Base-by-base conservation (phyloP, 768 basidiomycete genomes). In the Panellus pusillus region DNA sequence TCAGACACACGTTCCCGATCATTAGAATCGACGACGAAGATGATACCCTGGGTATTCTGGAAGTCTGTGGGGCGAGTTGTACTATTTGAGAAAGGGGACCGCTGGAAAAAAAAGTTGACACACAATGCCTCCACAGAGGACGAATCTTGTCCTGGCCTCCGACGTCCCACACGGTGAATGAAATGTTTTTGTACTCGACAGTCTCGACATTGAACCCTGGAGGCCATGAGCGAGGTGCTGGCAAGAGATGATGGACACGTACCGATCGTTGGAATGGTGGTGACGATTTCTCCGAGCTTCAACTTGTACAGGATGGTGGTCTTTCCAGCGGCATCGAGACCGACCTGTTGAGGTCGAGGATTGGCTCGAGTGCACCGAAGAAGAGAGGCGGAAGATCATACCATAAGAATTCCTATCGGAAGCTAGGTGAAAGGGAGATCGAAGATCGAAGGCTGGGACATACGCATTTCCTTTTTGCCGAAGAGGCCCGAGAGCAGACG, bases 81-180 rank as follows among this genome's bases (percentile, higher is more conserved):
- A 52, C 55, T 65, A 54, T 59, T 47, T 32, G 54, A 31, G 31
- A 37, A 47, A 60, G 54, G 57, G 61, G 59, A 40, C 32, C 50
- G 8, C 32, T 14, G 32, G n/a, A 14, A 58, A 46, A 53, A 61
- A 56, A 60, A 47, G 19, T 61, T 42, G 50, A 85, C 93, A 68
- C 68, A 97, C 97, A 99, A 80, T 99, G 97, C 86, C 96, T 93
- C 97, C 97, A 99, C 65, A 98, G 86, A 64, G 96, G 96, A 66
- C 96, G 87, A 74, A 98, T 98, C 87, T 98, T 99, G 79, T 99
- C 96, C 78, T 99, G 96, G 66, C 96, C 97, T 84, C 97, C 97
- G 61, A 99, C 97, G 77, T 99, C 97, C 97, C 97, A 98, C 42
- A 98, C 97, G 19, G 96, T 99, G 85, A 99, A 99, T 20, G 94